A percentile compares a stretch with the other conserved stretches of the same genome.
These are phyloP conservation scores for Scheffersomyces titani DNA, from an alignment of 1,139 yeast genomes.

Conservation along the genomic window DNA sequence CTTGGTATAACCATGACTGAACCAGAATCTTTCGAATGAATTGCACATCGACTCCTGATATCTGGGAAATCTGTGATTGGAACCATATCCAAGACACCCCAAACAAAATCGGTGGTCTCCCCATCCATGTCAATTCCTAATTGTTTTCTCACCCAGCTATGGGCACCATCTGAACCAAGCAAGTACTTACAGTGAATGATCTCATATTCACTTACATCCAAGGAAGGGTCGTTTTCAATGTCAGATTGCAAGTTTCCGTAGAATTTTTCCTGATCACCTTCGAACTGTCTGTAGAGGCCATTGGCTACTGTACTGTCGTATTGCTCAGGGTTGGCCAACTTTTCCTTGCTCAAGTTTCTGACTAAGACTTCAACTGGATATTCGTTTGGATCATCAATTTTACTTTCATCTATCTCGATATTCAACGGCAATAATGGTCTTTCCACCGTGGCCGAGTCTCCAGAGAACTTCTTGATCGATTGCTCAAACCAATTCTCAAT, in stretches of 20 bases:
- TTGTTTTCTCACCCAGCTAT: conserved; percentile 33
- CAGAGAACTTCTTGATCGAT: conserved; percentile 25
- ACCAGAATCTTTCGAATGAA: conserved; percentile 31
- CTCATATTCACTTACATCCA: conserved; percentile 7
- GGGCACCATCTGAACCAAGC: conserved; percentile 39
- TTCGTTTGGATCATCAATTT: conserved; percentile 18
- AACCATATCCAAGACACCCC: conserved; percentile 40
- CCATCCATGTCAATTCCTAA: conserved; percentile 24
- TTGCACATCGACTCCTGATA: conserved; percentile 32
- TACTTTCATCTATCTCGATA: conserved; percentile 21
- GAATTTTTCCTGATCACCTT: conserved; percentile 23
- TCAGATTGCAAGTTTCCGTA: conserved; percentile 7
- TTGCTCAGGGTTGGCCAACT: conserved; percentile 21
- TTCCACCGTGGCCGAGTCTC: conserved; percentile 21
- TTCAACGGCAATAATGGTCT: conserved; percentile 26
- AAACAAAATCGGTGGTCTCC: conserved; percentile 34
- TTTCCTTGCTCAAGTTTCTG: conserved; percentile 12
- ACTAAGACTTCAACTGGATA: conserved; percentile 30
- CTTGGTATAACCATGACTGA: conserved; percentile 37
- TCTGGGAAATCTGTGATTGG: conserved; percentile 39
- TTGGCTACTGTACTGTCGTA: conserved; percentile 21
- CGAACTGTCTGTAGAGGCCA: conserved; percentile 32
- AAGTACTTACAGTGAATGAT: conserved; percentile 32
- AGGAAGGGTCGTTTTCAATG: conserved; percentile 7
- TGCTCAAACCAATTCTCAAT: conserved; percentile 29